Evolutionary conservation across 1,284 basidiomycete genomes (phyloP).

Genomic region (Rhizoctonia solani): DNA sequence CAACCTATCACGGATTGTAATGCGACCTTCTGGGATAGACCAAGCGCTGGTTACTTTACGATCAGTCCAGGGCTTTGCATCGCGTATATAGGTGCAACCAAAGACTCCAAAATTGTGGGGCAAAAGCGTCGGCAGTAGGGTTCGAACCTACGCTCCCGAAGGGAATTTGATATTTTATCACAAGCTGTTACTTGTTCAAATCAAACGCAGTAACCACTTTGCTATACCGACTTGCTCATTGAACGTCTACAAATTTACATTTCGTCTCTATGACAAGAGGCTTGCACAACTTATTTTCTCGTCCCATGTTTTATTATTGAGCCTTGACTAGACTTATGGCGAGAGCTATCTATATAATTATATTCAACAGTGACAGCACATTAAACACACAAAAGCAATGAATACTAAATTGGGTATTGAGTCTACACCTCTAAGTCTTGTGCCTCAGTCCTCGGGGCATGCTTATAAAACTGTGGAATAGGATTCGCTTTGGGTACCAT

Average conservation of each 20-base stretch:
- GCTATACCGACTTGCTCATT: conserved; percentile 30
- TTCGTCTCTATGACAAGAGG: background rate
- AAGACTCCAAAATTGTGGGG: background rate
- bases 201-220: conserved; percentile 36
- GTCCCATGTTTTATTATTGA: no score
- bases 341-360: background rate
- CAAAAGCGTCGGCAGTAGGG: conserved; percentile 35
- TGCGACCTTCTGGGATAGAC: no score
- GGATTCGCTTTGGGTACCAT: conserved; percentile 34
- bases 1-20: no score
- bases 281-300: background rate
- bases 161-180: conserved; percentile 33
- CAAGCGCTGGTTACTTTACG: no score
- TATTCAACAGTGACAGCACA: no score
- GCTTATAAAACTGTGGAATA: conserved; percentile 24
- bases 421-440: background rate
- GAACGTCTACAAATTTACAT: background rate
- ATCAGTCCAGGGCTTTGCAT: background rate
- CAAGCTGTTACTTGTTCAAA: conserved; percentile 30
- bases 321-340: background rate
- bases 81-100: background rate
- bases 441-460: background rate
- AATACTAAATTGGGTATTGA: background rate
- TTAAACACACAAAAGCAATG: background rate
- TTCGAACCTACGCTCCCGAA: conserved; percentile 35